Conservation (phyloP, 116 monocot genomes). For the Posidonia oceanica region DNA sequence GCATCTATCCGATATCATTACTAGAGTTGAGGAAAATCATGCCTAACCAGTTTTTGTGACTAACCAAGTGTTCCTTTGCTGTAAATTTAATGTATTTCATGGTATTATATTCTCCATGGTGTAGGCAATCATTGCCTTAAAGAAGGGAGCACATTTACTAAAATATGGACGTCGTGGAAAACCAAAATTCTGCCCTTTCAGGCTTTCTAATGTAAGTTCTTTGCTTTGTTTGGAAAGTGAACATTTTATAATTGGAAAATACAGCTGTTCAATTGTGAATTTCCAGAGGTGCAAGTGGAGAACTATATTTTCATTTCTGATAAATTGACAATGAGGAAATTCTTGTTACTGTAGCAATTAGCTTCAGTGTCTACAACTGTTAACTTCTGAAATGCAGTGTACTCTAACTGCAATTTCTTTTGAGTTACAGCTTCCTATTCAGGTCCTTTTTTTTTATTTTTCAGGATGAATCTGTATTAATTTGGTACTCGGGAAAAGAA, state of each 20-base stretch:
- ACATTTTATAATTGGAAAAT: background rate
- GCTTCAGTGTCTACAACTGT: background rate
- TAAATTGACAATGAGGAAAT: background rate
- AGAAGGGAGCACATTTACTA: slow-evolving; percentile 34
- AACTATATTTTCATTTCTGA: background rate
- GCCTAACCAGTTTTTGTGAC: background rate
- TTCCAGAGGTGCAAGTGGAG: background rate
- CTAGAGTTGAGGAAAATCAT: too few relatives aligned
- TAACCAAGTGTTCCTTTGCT: background rate
- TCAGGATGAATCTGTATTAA: slow-evolving; percentile 68
- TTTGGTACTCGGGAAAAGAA: slow-evolving; percentile 73
- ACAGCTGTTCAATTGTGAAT: background rate
- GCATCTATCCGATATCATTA: too few relatives aligned
- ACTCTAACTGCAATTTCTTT: background rate
- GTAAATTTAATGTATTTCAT: background rate
- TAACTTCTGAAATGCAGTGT: background rate
- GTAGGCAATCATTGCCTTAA: slow-evolving; percentile 34
- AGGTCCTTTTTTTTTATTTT: slow-evolving; percentile 14
- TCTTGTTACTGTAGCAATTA: background rate
- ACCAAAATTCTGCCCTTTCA: slow-evolving; percentile 53
- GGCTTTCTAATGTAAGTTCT: slow-evolving; percentile 37
- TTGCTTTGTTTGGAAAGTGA: background rate
- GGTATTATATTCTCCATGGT: background rate
- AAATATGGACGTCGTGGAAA: slow-evolving; percentile 52
- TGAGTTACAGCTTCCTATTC: background rate